Evolutionary conservation across 176 grass and related monocot species (phyloP).

Genomic region (Phyllostachys edulis): DNA sequence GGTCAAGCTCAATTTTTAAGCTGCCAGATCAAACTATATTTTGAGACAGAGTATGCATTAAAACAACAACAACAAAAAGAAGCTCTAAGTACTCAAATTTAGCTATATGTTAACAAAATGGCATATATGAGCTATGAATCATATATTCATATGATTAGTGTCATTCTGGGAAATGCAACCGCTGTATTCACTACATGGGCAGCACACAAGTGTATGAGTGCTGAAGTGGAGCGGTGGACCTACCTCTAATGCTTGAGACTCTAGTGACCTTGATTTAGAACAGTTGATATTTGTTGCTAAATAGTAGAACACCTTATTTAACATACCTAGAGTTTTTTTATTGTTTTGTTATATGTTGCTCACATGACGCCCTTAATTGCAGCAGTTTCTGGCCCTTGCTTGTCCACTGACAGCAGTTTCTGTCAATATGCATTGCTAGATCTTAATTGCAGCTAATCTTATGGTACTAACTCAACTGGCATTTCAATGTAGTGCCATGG

Average conservation of each 20-base stretch:
- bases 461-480: slow-evolving; percentile 15
- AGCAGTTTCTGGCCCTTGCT: not conserved
- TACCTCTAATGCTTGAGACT: not conserved
- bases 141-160: not conserved
- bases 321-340: not conserved
- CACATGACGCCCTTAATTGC: not conserved
- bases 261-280: not conserved
- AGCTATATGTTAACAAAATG: not conserved
- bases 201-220: not conserved
- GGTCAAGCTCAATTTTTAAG: not conserved
- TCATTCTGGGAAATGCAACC: not conserved
- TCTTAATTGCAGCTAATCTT: slow-evolving; percentile 17
- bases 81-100: not conserved
- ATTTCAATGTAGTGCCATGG: slow-evolving; percentile 79
- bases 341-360: slow-evolving; percentile 18
- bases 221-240: not conserved
- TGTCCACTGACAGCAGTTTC: not conserved
- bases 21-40: not conserved
- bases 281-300: not conserved
- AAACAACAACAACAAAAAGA: not conserved
- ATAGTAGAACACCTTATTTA: not conserved
- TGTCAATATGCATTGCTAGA: not conserved
- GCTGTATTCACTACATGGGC: slow-evolving; percentile 10
- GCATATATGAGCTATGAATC: not conserved
- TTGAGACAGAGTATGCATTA: not conserved